Evolutionary conservation across 1,284 basidiomycete genomes (phyloP).

Genomic region (Phlebopus sp.): DNA sequence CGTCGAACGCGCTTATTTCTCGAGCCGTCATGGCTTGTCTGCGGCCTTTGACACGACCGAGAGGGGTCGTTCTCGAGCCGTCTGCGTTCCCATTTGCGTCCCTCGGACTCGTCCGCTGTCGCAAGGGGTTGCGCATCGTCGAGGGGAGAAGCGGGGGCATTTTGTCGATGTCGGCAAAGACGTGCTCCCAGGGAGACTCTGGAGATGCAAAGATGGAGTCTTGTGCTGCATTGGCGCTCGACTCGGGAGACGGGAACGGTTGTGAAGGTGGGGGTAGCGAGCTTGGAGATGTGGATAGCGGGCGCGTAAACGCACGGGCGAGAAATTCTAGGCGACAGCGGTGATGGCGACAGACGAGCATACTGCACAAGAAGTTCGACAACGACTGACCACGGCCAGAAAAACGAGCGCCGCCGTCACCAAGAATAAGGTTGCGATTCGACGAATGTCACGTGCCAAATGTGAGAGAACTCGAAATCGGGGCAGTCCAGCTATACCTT

Average conservation of each 20-base stretch:
- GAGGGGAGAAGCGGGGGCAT: conserved; percentile 22
- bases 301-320: conserved; percentile 3
- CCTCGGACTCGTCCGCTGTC: background rate
- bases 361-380: no score
- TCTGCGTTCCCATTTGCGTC: background rate
- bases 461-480: no score
- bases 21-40: conserved; percentile 64
- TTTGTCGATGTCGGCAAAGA: conserved; percentile 46
- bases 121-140: conserved; percentile 22
- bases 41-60: conserved; percentile 18
- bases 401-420: no score
- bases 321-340: conserved; percentile 4
- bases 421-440: no score
- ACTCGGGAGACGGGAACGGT: background rate
- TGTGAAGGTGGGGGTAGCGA: background rate
- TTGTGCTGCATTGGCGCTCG: conserved; percentile 1
- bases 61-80: conserved; percentile 7
- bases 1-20: conserved; percentile 63
- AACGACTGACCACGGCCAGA: no score
- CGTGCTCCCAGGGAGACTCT: conserved; percentile 53
- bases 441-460: no score
- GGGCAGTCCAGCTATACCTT: no score
- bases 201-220: conserved; percentile 38
- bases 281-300: background rate
- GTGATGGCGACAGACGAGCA: conserved; percentile 20